Percentiles rank a stretch among this genome's conserved stretches.
Conservation (phyloP, 345 rosid genomes). For the Mallotus nudiflorus region DNA sequence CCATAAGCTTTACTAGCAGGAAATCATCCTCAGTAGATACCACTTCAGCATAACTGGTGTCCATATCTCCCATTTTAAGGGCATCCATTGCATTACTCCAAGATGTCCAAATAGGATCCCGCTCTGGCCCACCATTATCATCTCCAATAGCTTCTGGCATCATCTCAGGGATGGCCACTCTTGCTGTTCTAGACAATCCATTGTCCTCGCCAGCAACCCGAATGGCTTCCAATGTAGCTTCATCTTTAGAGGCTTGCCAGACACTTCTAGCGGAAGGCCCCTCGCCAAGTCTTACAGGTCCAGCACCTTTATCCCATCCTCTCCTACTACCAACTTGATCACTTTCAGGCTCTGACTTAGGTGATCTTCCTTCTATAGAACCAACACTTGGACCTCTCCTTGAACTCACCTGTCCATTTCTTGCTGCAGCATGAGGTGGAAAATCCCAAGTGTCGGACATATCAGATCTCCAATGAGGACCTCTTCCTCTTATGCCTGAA, state of each 20-base stretch:
- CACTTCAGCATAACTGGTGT: constrained; percentile 88
- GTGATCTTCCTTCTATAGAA: constrained; percentile 52
- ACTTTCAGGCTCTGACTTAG: constrained; percentile 69
- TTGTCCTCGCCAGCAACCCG: constrained; percentile 97
- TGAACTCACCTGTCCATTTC: constrained; percentile 62
- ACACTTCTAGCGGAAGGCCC: constrained; percentile 99
- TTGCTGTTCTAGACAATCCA: constrained; percentile 55
- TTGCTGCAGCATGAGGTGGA: constrained; percentile 62
- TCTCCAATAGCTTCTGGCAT: constrained; percentile 82
- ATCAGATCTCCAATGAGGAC: constrained; percentile 71
- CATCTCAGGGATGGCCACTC: constrained; percentile 71
- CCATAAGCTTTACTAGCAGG: constrained; percentile 92
- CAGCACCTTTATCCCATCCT: constrained; percentile 80
- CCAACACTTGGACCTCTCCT: constrained; percentile 62
- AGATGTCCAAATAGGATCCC: constrained; percentile 80
- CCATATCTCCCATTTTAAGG: constrained; percentile 78
- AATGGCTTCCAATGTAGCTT: constrained; percentile 98
- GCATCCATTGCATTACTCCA: constrained; percentile 98
- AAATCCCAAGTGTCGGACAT: constrained; percentile 71
- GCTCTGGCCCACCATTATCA: constrained; percentile 64
- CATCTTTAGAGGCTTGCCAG: constrained; percentile 99
- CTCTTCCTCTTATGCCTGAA: constrained; percentile 68
- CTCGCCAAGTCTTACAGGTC: constrained; percentile 80
- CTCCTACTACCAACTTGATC: constrained; percentile 75
- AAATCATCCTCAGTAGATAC: constrained; percentile 77